Conservation (phyloP, 495 filamentous ascomycete species). For the Trichoderma virens region DNA sequence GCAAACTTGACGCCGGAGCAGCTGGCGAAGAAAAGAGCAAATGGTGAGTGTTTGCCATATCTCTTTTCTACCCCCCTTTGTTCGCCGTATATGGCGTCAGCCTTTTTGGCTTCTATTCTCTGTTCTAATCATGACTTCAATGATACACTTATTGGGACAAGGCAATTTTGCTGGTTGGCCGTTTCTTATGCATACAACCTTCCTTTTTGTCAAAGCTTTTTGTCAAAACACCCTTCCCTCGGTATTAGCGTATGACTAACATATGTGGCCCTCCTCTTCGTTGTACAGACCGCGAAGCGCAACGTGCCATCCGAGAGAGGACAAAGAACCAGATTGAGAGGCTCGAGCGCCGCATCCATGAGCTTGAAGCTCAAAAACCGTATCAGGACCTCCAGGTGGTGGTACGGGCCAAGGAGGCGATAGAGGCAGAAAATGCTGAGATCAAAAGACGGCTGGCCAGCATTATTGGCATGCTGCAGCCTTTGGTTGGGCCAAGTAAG, state of each 20-base stretch:
- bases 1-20: constrained; percentile 64
- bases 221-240: not conserved
- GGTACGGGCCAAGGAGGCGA: constrained; percentile 58
- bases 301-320: constrained; percentile 71
- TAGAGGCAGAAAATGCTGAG: constrained; percentile 63
- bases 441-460: constrained; percentile 53
- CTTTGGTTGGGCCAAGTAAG: constrained; percentile 27
- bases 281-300: constrained; percentile 60
- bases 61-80: not conserved
- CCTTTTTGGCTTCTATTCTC: not conserved
- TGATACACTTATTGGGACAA: not conserved
- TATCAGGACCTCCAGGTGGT: constrained; percentile 70
- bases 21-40: constrained; percentile 69
- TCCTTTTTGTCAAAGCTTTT: not conserved
- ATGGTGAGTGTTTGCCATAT: constrained; percentile 35
- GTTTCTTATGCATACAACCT: not conserved
- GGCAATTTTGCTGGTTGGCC: not conserved
- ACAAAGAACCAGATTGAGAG: constrained; percentile 67
- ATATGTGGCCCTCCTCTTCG: not conserved
- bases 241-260: constrained; percentile 11
- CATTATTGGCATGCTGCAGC: constrained; percentile 58
- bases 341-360: constrained; percentile 38
- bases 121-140: not conserved
- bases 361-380: constrained; percentile 58
- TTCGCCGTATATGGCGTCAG: not conserved